These are phyloP conservation scores for Pneumocystis sp. DNA, from an alignment of 1,139 yeast species.

Conservation along the genomic window DNA sequence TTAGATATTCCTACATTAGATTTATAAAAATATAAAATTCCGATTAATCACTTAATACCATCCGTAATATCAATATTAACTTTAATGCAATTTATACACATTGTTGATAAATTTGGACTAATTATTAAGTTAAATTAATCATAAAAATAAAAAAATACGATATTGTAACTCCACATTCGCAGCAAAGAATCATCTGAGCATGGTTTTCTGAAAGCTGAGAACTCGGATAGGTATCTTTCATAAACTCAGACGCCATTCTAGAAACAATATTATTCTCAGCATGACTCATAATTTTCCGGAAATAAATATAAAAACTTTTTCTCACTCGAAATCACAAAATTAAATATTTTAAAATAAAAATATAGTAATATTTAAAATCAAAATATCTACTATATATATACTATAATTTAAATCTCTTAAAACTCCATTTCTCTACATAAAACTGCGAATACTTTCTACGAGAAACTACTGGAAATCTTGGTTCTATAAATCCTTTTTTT, in stretches of 20 bases:
- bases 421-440: slow-evolving; percentile 81
- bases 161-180: slow-evolving; percentile 97
- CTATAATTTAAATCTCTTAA: slow-evolving; percentile 63
- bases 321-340: background rate
- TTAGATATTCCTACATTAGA: slow-evolving; percentile 45
- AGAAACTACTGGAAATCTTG: slow-evolving; percentile 58
- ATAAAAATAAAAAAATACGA: slow-evolving; percentile 46
- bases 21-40: background rate
- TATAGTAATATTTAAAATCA: background rate
- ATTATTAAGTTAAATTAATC: background rate
- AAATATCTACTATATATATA: background rate
- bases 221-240: background rate
- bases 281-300: background rate
- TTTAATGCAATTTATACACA: slow-evolving; percentile 96
- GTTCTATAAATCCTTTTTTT: slow-evolving; percentile 70
- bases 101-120: slow-evolving; percentile 49
- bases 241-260: background rate
- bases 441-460: slow-evolving; percentile 52
- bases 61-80: slow-evolving; percentile 86
- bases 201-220: background rate
- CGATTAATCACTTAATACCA: slow-evolving; percentile 28
- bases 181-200: slow-evolving; percentile 49
- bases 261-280: background rate
- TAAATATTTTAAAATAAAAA: background rate
- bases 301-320: background rate